Evolutionary conservation across 2,329 filamentous ascomycete genomes (phyloP).

Genomic region (Macrophomina pseudophaseolina): DNA sequence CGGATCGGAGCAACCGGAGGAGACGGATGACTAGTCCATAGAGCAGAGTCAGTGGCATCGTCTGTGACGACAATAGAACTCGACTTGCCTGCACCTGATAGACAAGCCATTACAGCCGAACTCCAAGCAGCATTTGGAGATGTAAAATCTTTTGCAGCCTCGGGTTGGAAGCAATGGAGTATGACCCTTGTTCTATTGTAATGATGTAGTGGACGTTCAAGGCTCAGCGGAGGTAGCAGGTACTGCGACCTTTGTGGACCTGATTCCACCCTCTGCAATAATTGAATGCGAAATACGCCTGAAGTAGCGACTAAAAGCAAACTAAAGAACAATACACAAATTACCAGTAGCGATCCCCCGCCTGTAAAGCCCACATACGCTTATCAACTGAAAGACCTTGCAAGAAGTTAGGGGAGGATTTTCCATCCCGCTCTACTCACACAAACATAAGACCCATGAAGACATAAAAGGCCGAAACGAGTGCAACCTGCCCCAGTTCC

Average conservation of each 20-base stretch:
- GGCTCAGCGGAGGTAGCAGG: neutral
- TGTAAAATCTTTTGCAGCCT: neutral
- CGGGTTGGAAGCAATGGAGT: neutral
- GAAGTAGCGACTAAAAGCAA: neutral
- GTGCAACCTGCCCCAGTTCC: neutral
- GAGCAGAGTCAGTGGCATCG: neutral
- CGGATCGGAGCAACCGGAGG: neutral
- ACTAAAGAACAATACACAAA: neutral
- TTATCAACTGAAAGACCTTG: neutral
- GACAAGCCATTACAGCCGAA: neutral
- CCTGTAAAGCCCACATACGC: neutral
- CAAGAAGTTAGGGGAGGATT: neutral
- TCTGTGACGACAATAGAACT: neutral
- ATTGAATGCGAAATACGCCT: neutral
- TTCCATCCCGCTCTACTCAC: neutral
- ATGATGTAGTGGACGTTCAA: neutral
- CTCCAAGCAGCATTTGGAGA: neutral
- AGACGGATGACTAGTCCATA: neutral
- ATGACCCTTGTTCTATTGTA: neutral
- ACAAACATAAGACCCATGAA: constrained; percentile 5
- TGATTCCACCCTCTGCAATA: neutral
- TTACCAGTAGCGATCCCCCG: neutral
- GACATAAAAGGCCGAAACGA: neutral
- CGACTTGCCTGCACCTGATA: neutral
- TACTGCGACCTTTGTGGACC: neutral